These are phyloP conservation scores for Verticillium zaregamsianum DNA, from an alignment of 2,329 filamentous ascomycete genomes.

Conservation along the genomic window DNA sequence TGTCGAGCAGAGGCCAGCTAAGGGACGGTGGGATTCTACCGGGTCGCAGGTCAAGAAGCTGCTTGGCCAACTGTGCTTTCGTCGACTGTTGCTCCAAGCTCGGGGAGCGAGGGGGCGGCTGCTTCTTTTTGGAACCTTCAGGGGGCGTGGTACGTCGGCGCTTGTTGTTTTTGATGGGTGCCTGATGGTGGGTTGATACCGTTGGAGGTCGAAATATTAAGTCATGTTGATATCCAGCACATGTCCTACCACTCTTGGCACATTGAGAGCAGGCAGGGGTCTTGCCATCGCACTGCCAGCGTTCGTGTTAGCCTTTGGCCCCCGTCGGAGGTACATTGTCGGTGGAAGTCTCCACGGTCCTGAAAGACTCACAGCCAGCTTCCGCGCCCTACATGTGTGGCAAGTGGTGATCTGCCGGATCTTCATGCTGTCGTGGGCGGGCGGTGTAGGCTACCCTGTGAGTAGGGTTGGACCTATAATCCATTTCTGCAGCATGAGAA, in stretches of 20 bases:
- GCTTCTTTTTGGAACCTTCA: not conserved
- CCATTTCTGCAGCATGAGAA: not conserved
- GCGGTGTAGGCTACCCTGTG: not conserved
- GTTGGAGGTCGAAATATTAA: slow-evolving; percentile 16
- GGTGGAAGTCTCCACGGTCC: not conserved
- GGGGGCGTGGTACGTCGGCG: not conserved
- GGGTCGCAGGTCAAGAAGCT: not conserved
- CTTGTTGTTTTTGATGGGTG: not conserved
- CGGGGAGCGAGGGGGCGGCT: not conserved
- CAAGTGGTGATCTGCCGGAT: slow-evolving; percentile 17
- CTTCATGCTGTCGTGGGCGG: slow-evolving; percentile 13
- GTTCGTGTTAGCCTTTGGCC: not conserved
- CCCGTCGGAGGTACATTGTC: not conserved
- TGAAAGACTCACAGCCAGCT: slow-evolving; percentile 16
- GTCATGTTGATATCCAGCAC: slow-evolving; percentile 19
- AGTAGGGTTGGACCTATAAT: not conserved
- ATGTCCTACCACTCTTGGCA: slow-evolving; percentile 10
- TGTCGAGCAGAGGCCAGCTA: slow-evolving; percentile 18
- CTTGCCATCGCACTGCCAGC: slow-evolving; percentile 20
- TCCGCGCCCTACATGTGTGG: slow-evolving; percentile 19
- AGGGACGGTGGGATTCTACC: not conserved
- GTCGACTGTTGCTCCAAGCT: not conserved
- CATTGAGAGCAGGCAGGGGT: slow-evolving; percentile 20
- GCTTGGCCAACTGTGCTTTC: not conserved
- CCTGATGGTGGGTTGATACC: not conserved